Base-by-base conservation (phyloP, 1,139 yeast genomes). In the Neolecta irregularis region DNA sequence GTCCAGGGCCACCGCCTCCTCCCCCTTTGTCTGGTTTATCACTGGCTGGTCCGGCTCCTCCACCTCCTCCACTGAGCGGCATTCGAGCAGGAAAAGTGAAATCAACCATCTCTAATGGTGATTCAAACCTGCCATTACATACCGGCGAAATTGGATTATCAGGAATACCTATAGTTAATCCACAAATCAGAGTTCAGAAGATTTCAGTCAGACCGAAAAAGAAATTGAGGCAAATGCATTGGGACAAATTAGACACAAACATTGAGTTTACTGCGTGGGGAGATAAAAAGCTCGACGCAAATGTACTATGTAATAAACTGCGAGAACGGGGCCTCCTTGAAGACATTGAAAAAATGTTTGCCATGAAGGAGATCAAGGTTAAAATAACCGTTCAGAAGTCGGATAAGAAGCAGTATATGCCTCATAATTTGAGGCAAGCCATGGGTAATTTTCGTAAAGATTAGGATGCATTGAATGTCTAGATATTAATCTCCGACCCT, bases 371-470 rank as follows among this genome's bases (percentile, higher is more conserved):
- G 36, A 57, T 67, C 11, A 70, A 53, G 57, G 44, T 48, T 41
- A 46, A 47, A 16, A 53, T 58, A 31, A 51, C 55, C 24, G n/a
- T n/a, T n/a, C 53, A 54, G 9, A 56, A 54, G 26, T 56, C 53
- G 16, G 60, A 66, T 36, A 69, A 73, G 47, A 53, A 76, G 1
- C 60, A 79, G 0, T 72, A 75, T 43, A 62, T 88, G 41, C 69
- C 92, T 2, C 60, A 93, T 40, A 94, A 85, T 48, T 57, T 83
- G 42, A 79, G 92, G 1, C 88, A 76, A 51, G 93, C 80, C 48
- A 81, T 88, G 60, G 96, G 93, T 29, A 88, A 85, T 48, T 60
- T 88, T 40, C 96, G 88, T 51, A 69, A 76, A 65, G 80, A 74
- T 58, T 67, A 81, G 2, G 62, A 61, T 42, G 49, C n/a, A n/a